phyloP scores from a whole-genome alignment of 2,329 filamentous ascomycete genomes.

The Corinectria fuckeliana region DNA sequence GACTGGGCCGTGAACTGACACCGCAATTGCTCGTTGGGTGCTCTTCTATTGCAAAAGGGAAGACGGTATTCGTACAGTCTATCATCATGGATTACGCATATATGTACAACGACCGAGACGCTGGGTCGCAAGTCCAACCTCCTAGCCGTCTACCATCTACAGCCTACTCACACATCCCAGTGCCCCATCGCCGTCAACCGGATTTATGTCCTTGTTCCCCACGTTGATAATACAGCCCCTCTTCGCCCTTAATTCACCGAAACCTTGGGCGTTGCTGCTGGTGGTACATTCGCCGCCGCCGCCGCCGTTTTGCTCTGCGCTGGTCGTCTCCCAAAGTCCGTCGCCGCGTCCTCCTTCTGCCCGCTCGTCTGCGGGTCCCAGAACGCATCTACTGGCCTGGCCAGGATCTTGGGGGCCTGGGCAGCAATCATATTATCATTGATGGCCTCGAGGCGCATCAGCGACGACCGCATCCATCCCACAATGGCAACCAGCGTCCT shows the following conservation, averaged over 20 bases:
- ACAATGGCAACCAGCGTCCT: conserved; percentile 60
- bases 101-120: conserved; percentile 24
- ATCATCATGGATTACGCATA: conserved; percentile 28
- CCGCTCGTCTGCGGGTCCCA: conserved; percentile 49
- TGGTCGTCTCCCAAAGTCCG: conserved; percentile 20
- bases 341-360: conserved; percentile 34
- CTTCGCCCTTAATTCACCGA: conserved; percentile 25
- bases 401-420: conserved; percentile 43
- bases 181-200: conserved; percentile 20
- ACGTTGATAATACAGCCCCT: conserved; percentile 36
- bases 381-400: conserved; percentile 50
- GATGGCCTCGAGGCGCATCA: conserved; percentile 57
- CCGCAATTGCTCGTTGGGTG: conserved; percentile 20
- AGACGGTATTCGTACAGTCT: conserved; percentile 21
- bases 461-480: conserved; percentile 59
- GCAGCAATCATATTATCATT: conserved; percentile 51
- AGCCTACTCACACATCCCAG: conserved; percentile 33
- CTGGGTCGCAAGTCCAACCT: conserved; percentile 7
- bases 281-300: conserved; percentile 14
- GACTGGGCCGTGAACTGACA: conserved; percentile 31
- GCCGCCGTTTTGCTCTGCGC: conserved; percentile 22
- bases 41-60: conserved; percentile 11
- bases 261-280: conserved; percentile 24
- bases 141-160: not conserved
- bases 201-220: conserved; percentile 18